Evolutionary conservation across 495 filamentous ascomycete species (phyloP).

Genomic region (Aspergillus cristatus): DNA sequence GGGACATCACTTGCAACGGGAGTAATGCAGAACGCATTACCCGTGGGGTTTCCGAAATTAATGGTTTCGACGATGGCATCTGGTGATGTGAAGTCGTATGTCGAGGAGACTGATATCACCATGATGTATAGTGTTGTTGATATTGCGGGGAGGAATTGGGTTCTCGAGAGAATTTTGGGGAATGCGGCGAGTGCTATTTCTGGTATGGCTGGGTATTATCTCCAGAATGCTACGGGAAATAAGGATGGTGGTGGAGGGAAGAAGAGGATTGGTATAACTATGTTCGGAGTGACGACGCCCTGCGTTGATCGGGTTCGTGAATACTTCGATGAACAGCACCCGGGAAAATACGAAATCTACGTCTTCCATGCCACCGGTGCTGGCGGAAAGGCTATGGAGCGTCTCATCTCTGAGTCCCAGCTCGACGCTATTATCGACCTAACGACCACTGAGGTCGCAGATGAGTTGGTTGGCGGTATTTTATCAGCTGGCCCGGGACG

Average conservation of each 20-base stretch:
- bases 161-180: conserved; percentile 44
- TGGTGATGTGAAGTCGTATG: conserved; percentile 47
- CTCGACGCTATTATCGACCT: conserved; percentile 58
- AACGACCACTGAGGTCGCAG: conserved; percentile 59
- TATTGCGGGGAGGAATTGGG: conserved; percentile 52
- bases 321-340: conserved; percentile 23
- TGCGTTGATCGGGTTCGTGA: conserved; percentile 41
- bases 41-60: conserved; percentile 58
- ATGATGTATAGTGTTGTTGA: conserved; percentile 65
- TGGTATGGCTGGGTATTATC: conserved; percentile 35
- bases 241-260: conserved; percentile 11
- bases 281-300: conserved; percentile 69
- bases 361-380: conserved; percentile 62
- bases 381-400: conserved; percentile 60
- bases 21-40: conserved; percentile 49
- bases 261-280: conserved; percentile 50
- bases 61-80: conserved; percentile 61
- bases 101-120: conserved; percentile 57
- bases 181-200: conserved; percentile 53
- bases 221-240: not conserved
- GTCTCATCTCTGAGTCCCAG: conserved; percentile 40
- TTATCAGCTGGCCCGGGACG: conserved; percentile 46
- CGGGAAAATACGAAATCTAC: conserved; percentile 43
- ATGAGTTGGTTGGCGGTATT: conserved; percentile 51
- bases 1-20: conserved; percentile 47